A percentile compares a stretch with the other conserved stretches of the same genome.
Conservation (phyloP, 148 eudicot species). For the Chenopodium quinoa region DNA sequence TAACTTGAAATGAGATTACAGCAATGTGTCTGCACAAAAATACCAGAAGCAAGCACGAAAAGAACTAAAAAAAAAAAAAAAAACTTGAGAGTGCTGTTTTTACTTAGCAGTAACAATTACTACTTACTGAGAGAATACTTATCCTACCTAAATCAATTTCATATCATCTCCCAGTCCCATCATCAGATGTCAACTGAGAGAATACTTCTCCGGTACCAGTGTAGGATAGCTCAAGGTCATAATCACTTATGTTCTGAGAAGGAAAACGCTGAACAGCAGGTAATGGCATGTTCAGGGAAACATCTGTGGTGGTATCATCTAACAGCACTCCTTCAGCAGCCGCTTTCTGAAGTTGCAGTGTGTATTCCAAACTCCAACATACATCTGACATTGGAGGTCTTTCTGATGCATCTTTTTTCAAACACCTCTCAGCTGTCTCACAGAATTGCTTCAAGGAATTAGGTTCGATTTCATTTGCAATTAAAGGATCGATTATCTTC, state of each 20-base stretch:
- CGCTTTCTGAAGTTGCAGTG: neutral
- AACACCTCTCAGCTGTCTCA: neutral
- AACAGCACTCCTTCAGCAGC: neutral
- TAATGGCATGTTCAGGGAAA: neutral
- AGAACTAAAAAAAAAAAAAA: too few relatives aligned
- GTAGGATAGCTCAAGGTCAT: neutral
- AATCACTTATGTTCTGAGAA: neutral
- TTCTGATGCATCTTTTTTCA: neutral
- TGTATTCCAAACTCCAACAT: neutral
- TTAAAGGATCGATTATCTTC: neutral
- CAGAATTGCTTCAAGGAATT: neutral
- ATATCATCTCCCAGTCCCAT: neutral
- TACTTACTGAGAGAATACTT: neutral
- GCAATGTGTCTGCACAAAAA: neutral
- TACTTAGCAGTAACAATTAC: neutral
- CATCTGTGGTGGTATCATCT: neutral
- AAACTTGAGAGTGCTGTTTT: neutral
- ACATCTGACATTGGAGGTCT: neutral
- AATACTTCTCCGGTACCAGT: neutral
- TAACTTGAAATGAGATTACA: neutral
- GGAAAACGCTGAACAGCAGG: neutral
- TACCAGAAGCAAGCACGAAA: neutral
- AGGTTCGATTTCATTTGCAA: neutral
- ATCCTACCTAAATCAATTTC: neutral
- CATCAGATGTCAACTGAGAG: neutral